Conservation (phyloP, 371 early-diverging fungal genomes). For the Phascolomyces articulosus region DNA sequence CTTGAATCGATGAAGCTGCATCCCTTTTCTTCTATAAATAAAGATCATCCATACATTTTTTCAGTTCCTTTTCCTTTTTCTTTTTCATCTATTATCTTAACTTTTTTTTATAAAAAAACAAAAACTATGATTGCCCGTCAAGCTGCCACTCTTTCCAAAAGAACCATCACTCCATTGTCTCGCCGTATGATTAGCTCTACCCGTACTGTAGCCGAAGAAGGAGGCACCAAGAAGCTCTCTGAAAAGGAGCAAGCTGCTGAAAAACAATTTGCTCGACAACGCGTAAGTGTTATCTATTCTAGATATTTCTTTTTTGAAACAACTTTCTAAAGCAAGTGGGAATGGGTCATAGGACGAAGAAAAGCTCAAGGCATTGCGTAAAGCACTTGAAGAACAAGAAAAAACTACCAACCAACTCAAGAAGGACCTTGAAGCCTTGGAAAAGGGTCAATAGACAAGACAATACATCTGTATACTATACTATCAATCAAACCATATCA, state of each 20-base stretch:
- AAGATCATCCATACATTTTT: not conserved
- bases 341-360: slow-evolving; percentile 41
- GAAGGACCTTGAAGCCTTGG: slow-evolving; percentile 13
- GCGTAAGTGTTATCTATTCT: slow-evolving; percentile 25
- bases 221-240: slow-evolving; percentile 12
- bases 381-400: slow-evolving; percentile 15
- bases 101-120: not conserved
- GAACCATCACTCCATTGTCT: slow-evolving; percentile 3
- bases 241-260: slow-evolving; percentile 43
- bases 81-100: not conserved
- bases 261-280: slow-evolving; percentile 40
- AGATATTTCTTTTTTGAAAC: not conserved
- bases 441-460: slow-evolving; percentile 4
- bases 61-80: not conserved
- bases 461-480: no score
- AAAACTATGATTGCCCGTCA: slow-evolving; percentile 8
- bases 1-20: no score
- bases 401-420: slow-evolving; percentile 8
- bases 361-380: slow-evolving; percentile 29
- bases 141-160: not conserved
- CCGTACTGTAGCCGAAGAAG: not conserved
- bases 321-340: no score
- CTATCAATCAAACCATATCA: no score
- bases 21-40: not conserved
- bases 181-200: slow-evolving; percentile 6